Base-by-base conservation (phyloP, 2,329 filamentous ascomycete genomes). In the Verticillium isaacii region DNA sequence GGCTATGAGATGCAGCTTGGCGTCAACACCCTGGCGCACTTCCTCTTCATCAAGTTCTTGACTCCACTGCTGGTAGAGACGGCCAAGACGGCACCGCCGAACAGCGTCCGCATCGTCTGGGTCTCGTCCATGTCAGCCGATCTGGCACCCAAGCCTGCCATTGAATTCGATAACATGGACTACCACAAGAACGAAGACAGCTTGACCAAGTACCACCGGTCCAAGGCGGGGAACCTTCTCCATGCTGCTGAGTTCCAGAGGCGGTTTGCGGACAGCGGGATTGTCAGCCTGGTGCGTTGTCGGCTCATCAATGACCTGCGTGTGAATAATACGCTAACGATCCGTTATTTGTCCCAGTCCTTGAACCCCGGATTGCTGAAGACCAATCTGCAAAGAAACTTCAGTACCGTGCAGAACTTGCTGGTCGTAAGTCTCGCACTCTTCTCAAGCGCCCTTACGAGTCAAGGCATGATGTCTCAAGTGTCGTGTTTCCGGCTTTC, bases 1-100 rank as follows among this genome's bases (percentile, higher is more conserved):
- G 70, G 71, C 23, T 68, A 71, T 59, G 72, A 74, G 61, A 64
- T 72, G 29, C 71, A 74, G 61, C 63, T 74, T 8, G 72, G 69
- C 32, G 66, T 67, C 37, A 74, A 74, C 57, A 64, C 61, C 36
- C 63, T 74, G 14, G 72, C 66, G 1, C 68, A 66, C 9, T 72
- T 72, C 61, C 67, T 73, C 0, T 68, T 74, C 60, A 73, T 69
- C 11, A 61, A 70, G 14, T 62, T 73, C 11, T 65, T 74, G 23
- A 71, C 66, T 2, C 70, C 71, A 2, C 64, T 60, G 1, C 58
- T 74, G 3, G 61, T 60, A 6, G 64, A 60, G 17, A 72, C 71
- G n/a, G 70, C 69, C 1, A 67, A 64, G 45, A 54, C 57, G 11
- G 68, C 70, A n/a, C 63, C 66, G 1, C 59, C 60, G 32, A 61